Evolutionary conservation across 2,329 filamentous ascomycete species (phyloP), one percentile per base, ranked within the genome.

Genomic region (Knufia fluminis): DNA sequence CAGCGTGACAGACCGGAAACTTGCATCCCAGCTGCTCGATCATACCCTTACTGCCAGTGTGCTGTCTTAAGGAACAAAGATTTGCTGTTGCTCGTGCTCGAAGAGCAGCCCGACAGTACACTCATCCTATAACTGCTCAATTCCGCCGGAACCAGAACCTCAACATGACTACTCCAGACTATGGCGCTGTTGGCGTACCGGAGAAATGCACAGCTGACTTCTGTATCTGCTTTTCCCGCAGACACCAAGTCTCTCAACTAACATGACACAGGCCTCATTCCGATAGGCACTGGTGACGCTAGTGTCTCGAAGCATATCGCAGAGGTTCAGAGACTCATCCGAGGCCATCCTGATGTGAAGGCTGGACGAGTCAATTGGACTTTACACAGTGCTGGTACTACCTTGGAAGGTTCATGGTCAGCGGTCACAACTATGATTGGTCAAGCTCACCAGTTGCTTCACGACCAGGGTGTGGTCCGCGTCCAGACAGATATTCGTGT

Each of bases 311-410:
- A 83, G 58, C 86, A 97, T 64, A 82, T 98, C 24, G 91, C 91
- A 28, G 82, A 85, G 55, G 88, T 97, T 32, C 91, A 97, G 71
- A 80, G 83, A 50, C 75, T 97, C 31, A 35, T 48, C 16, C 10
- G 45, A 40, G 45, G 45, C 4, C 45, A 48, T 40, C 45, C 45
- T 16, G 45, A 48, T 26, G 76, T 98, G 60, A 81, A 85, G 67
- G 80, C 79, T 48, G 92, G 85, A 59, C 88, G 88, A 1, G 67
- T 97, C 54, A 82, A 80, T 56, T 91, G 90, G 64, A 82, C 78
- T 41, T 92, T 97, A 87, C 91, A 97, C 69, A 90, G 86, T 22
- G 90, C 89, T 1, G 92, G 91, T 10, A 96, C 91, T 0, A 97
- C 91, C 0, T 78, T 97, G 49, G 91, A 97, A 71, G 92, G 91